Evolutionary conservation across 345 rosid species (phyloP), one percentile per base, ranked within the genome.

Genomic region (Punica granatum): DNA sequence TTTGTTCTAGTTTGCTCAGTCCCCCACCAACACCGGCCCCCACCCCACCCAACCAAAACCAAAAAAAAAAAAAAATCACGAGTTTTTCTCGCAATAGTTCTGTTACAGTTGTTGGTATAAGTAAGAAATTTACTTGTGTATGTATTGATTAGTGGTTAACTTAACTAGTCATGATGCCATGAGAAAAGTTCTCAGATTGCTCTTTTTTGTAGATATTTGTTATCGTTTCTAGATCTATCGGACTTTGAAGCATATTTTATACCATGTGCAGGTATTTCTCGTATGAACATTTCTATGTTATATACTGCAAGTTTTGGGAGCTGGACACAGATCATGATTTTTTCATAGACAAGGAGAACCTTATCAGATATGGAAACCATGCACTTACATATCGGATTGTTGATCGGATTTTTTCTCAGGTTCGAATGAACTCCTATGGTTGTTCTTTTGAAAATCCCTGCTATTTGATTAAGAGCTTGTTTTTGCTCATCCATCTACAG

Each of bases 251-350:
- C 34, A 62, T 63, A 21, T 63, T 61, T 61, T 30, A 61, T 23
- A 4, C 32, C 19, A n/a, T 63, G 18, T 61, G 49, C 81, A 92
- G 98, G 81, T 92, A 90, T 77, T 92, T 92, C 78, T 92, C 98
- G 0, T 92, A 92, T 75, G 98, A 92, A 70, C 98, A 92, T 77
- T 92, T 92, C 72, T 92, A 92, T 49, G 97, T 92, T 63, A 90
- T 92, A 78, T 92, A 92, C 88, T 92, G 98, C 93, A 92, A 90
- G 80, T 92, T 90, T 70, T 92, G 98, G 98, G 98, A 92, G 87
- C 85, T 92, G 69, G 98, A 92, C 76, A 84, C 89, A n/a, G 98
- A 92, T 76, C 97, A 92, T 72, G 98, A 92, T 86, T 92, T 92
- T 80, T 82, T 88, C 78, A 92, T 90, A n/a, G 96, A 92, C 84